Percentiles rank a stretch among this genome's conserved stretches.
Evolutionary conservation across 129 eudicot species (phyloP).

Genomic region (Scalesia atractyloides): DNA sequence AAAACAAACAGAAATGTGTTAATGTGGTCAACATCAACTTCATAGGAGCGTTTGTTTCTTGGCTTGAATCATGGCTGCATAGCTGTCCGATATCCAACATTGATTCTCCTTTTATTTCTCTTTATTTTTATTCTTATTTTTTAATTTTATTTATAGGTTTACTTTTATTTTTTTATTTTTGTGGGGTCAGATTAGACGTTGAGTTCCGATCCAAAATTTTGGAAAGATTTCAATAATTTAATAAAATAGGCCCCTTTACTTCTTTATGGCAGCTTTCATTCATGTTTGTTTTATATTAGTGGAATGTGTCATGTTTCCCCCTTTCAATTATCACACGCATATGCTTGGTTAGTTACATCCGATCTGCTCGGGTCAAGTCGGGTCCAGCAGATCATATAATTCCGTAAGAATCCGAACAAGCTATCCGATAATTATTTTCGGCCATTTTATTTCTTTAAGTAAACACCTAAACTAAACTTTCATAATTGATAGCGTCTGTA

Average conservation of each 20-base stretch:
- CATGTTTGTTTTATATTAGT: constrained; percentile 45
- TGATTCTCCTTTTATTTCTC: constrained; percentile 40
- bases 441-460: too few species aligned
- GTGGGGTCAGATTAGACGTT: constrained; percentile 48
- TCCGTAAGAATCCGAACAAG: not conserved
- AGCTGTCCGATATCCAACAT: constrained; percentile 53
- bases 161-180: not conserved
- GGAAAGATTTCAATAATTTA: constrained; percentile 27
- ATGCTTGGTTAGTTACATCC: constrained; percentile 10
- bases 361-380: not conserved
- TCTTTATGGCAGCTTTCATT: constrained; percentile 59
- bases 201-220: constrained; percentile 25
- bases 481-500: too few species aligned
- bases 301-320: constrained; percentile 44
- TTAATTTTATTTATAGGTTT: not conserved
- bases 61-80: constrained; percentile 52
- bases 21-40: constrained; percentile 43
- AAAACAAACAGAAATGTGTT: constrained; percentile 21
- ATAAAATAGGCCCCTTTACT: constrained; percentile 34
- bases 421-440: not conserved
- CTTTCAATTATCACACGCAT: constrained; percentile 41
- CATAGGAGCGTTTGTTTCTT: constrained; percentile 46
- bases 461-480: too few species aligned
- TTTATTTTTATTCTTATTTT: not conserved
- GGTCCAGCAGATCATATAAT: not conserved